Percentiles rank a stretch among this genome's conserved stretches.
Evolutionary conservation across 768 basidiomycete genomes (phyloP).

Genomic region (Daedalea quercina): DNA sequence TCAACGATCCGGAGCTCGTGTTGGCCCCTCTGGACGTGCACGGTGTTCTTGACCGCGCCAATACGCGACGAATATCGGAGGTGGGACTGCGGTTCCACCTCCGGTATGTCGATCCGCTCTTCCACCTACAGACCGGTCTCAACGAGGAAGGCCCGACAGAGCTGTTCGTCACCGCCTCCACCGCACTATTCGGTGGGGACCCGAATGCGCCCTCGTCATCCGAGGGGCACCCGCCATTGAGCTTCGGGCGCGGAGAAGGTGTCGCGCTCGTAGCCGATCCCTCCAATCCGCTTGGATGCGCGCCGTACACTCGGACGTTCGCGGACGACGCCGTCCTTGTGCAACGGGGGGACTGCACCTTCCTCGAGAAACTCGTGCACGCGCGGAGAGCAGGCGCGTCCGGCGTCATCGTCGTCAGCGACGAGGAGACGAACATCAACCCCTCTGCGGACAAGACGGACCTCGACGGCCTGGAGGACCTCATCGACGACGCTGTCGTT

Average conservation of each 20-base stretch:
- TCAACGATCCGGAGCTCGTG: slow-evolving; percentile 58
- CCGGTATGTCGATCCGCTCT: slow-evolving; percentile 41
- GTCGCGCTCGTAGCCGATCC: slow-evolving; percentile 46
- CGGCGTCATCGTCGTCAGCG: slow-evolving; percentile 72
- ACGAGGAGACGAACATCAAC: slow-evolving; percentile 53
- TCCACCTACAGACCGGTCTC: slow-evolving; percentile 31
- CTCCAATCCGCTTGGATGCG: slow-evolving; percentile 54
- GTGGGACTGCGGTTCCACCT: slow-evolving; percentile 56
- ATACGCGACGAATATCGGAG: slow-evolving; percentile 31
- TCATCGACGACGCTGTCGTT: slow-evolving; percentile 48
- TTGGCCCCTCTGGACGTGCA: slow-evolving; percentile 24
- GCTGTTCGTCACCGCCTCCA: slow-evolving; percentile 48
- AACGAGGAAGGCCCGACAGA: slow-evolving; percentile 34
- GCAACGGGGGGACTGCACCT: slow-evolving; percentile 79
- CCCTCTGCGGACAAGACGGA: slow-evolving; percentile 60
- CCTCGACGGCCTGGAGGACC: slow-evolving; percentile 45
- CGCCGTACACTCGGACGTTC: slow-evolving; percentile 41
- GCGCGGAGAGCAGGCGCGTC: slow-evolving; percentile 68
- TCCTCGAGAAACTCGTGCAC: slow-evolving; percentile 71
- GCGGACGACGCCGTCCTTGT: slow-evolving; percentile 52
- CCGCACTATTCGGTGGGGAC: slow-evolving; percentile 68
- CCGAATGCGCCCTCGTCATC: slow-evolving; percentile 25
- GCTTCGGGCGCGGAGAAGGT: slow-evolving; percentile 46
- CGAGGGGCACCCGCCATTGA: slow-evolving; percentile 23
- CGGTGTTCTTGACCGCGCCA: slow-evolving; percentile 8